phyloP scores from a whole-genome alignment of 495 filamentous ascomycete species.

The Neurospora cerealis region DNA sequence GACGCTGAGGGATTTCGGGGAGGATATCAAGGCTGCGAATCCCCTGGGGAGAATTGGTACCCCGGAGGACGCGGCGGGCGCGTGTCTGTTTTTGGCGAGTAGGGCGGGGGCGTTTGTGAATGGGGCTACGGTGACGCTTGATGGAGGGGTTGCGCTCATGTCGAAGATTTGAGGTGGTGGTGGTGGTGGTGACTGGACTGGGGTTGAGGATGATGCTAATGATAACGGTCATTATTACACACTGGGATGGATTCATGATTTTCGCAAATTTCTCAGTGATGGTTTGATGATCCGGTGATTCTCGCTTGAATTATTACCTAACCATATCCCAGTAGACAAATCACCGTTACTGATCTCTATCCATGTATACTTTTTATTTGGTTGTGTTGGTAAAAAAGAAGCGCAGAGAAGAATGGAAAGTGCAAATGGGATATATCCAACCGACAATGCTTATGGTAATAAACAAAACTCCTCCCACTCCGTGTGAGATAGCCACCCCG shows the following conservation, averaged over 20 bases:
- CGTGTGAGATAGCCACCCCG: not conserved
- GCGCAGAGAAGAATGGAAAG: not conserved
- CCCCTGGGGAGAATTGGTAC: conserved; percentile 65
- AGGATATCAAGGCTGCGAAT: conserved; percentile 51
- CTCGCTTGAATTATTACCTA: not conserved
- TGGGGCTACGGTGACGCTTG: conserved; percentile 63
- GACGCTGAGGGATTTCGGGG: conserved; percentile 50
- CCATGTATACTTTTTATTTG: not conserved
- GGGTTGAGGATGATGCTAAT: not conserved
- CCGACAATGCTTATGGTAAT: not conserved
- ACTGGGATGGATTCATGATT: not conserved
- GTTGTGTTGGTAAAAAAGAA: not conserved
- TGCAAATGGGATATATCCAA: not conserved
- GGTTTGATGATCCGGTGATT: not conserved
- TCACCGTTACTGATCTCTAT: not conserved
- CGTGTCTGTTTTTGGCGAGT: conserved; percentile 64
- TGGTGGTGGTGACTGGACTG: not conserved
- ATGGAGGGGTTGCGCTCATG: conserved; percentile 46
- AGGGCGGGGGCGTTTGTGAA: conserved; percentile 66
- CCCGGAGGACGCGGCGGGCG: conserved; percentile 63
- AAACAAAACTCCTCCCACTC: not conserved
- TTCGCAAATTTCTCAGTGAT: not conserved
- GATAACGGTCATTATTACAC: not conserved
- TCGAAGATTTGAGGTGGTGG: conserved; percentile 19
- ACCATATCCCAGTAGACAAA: not conserved